Percentiles rank a stretch among this genome's conserved stretches.
These are phyloP conservation scores for Tricholomella constricta DNA, from an alignment of 768 basidiomycete genomes.

Conservation along the genomic window DNA sequence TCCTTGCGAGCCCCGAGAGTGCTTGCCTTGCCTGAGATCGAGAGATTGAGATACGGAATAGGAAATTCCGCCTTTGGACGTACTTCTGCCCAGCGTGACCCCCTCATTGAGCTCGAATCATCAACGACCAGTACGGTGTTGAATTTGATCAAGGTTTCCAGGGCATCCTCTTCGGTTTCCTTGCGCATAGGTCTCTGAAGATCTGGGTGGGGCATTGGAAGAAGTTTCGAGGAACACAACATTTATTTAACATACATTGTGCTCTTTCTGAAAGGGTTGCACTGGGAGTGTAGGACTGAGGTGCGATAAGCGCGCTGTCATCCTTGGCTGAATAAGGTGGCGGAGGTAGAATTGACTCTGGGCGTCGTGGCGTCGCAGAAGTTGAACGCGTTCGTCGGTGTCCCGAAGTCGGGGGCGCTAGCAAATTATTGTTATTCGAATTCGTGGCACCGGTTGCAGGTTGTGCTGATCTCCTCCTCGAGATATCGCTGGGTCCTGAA, in stretches of 20 bases:
- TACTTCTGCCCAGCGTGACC: slow-evolving; percentile 53
- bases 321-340: neutral
- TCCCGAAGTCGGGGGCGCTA: neutral
- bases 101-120: slow-evolving; percentile 61
- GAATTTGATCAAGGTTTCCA: slow-evolving; percentile 44
- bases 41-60: neutral
- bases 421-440: neutral
- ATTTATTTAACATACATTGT: neutral
- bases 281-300: no score
- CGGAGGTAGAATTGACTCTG: neutral
- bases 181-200: slow-evolving; percentile 18
- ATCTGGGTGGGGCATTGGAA: slow-evolving; percentile 5
- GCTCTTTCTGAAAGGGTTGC: neutral
- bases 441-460: neutral
- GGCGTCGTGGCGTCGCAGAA: neutral
- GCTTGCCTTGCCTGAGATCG: slow-evolving; percentile 42
- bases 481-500: neutral
- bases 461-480: neutral
- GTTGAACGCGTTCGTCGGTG: neutral
- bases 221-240: neutral
- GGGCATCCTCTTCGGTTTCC: slow-evolving; percentile 28
- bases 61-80: slow-evolving; percentile 7
- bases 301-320: neutral
- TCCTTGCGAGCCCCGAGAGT: slow-evolving; percentile 48
- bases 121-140: slow-evolving; percentile 62